phyloP scores from a whole-genome alignment of 2,329 filamentous ascomycete species.

The Trichoderma breve region DNA sequence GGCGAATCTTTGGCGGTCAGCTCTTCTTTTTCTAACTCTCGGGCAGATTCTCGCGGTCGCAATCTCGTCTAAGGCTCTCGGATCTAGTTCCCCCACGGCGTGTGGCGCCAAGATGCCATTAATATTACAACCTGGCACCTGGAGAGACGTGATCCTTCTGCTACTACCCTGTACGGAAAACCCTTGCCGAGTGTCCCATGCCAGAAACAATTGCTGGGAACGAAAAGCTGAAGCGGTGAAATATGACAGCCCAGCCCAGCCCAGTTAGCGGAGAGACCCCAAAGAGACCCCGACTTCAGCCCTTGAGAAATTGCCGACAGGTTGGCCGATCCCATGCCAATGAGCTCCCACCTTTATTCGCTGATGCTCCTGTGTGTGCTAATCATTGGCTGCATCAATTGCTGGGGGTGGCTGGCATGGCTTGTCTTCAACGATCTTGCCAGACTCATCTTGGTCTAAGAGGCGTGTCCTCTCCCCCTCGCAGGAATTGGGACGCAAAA shows the following conservation, averaged over 20 bases:
- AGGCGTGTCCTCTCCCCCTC: neutral
- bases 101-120: slow-evolving; percentile 16
- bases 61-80: neutral
- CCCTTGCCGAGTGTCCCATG: neutral
- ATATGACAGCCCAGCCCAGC: neutral
- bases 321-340: neutral
- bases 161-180: neutral
- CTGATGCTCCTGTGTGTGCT: neutral
- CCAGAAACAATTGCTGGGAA: neutral
- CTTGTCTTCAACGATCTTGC: slow-evolving; percentile 7
- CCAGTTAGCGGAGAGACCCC: neutral
- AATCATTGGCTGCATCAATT: neutral
- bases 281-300: neutral
- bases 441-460: neutral
- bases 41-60: neutral
- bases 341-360: neutral
- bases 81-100: slow-evolving; percentile 7
- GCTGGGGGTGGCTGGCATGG: slow-evolving; percentile 9
- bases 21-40: neutral
- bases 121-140: neutral
- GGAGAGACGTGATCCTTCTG: neutral
- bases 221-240: slow-evolving; percentile 5
- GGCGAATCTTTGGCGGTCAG: neutral
- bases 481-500: neutral
- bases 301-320: slow-evolving; percentile 5